These are phyloP conservation scores for Nicotiana sylvestris DNA, from an alignment of 257 asterid genomes.

Conservation along the genomic window DNA sequence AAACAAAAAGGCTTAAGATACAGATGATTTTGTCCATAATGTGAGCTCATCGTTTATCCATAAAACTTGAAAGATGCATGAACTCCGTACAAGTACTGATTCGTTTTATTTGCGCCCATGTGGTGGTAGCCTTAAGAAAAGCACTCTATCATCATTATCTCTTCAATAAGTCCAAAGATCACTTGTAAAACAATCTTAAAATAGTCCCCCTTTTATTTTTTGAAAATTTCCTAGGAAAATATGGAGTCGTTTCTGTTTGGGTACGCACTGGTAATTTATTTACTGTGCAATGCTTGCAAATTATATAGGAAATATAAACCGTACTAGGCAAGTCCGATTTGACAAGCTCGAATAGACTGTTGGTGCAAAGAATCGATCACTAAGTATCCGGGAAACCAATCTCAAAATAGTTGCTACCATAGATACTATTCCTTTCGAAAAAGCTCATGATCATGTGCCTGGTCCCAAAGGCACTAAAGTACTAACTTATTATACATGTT, in stretches of 20 bases:
- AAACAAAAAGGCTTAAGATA: not conserved
- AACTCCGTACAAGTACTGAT: constrained; percentile 25
- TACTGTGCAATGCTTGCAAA: no score
- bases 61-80: not conserved
- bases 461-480: constrained; percentile 1
- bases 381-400: not conserved
- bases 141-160: constrained; percentile 11
- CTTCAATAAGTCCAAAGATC: constrained; percentile 20
- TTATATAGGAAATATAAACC: no score
- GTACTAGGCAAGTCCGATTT: no score
- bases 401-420: not conserved
- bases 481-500: constrained; percentile 13
- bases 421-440: constrained; percentile 30
- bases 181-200: constrained; percentile 15
- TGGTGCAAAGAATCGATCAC: no score
- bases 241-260: no score
- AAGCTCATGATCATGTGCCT: constrained; percentile 30
- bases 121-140: constrained; percentile 14
- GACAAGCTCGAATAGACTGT: no score
- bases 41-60: not conserved
- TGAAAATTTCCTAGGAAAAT: no score
- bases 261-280: no score
- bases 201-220: no score
- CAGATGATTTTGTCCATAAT: not conserved
- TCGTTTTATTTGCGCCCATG: constrained; percentile 5